Conservation (phyloP, 108 stramenopile genomes). For the Epipyxis sp. region DNA sequence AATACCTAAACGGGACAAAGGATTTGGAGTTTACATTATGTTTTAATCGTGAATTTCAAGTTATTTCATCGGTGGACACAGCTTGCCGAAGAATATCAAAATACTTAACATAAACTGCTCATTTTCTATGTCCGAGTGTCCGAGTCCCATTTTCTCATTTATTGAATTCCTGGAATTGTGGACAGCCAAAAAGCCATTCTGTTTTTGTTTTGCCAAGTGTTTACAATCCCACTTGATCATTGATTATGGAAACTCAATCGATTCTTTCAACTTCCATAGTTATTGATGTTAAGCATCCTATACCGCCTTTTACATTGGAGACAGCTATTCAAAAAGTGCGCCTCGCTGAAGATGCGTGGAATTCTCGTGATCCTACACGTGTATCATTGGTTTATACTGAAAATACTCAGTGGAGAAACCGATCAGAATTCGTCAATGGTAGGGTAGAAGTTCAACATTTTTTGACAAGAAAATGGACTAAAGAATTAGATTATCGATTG, state of each 20-base stretch:
- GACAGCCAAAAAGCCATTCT: neutral
- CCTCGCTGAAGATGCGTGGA: conserved; percentile 68
- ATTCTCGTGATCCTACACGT: conserved; percentile 53
- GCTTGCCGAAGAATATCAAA: too few species aligned
- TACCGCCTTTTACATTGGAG: conserved; percentile 62
- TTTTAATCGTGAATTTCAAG: too few species aligned
- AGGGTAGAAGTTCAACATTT: conserved; percentile 57
- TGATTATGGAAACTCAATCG: neutral
- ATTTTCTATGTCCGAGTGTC: too few species aligned
- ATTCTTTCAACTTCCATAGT: neutral
- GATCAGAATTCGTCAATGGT: conserved; percentile 48
- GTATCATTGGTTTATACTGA: conserved; percentile 60
- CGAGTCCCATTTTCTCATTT: too few species aligned
- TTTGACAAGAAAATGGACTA: conserved; percentile 53
- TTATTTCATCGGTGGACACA: too few species aligned
- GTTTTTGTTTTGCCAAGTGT: neutral
- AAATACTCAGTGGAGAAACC: conserved; percentile 64
- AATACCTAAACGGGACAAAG: too few species aligned
- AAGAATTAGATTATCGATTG: conserved; percentile 61
- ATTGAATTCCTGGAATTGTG: neutral
- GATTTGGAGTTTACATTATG: too few species aligned
- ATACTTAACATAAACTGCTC: too few species aligned
- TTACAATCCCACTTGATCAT: neutral
- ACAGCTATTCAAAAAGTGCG: conserved; percentile 61
- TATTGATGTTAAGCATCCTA: neutral